These are phyloP conservation scores for Paramecium caudatum DNA, from an alignment of 73 alveolate genomes.

Conservation along the genomic window DNA sequence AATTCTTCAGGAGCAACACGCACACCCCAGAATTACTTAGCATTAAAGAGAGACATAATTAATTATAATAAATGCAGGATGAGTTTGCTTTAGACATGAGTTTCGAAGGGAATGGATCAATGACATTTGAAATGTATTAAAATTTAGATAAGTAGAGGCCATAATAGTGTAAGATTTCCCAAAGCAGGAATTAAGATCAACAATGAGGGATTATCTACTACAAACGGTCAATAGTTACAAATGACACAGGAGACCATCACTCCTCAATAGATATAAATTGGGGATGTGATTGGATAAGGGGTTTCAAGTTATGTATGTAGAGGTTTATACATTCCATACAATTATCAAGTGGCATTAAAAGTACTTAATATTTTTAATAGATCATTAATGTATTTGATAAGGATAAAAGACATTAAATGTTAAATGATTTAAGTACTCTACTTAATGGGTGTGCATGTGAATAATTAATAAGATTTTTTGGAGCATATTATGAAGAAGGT, in stretches of 20 bases:
- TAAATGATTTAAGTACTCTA: slow-evolving; percentile 77
- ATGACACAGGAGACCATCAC: slow-evolving; percentile 53
- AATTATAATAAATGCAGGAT: slow-evolving; percentile 27
- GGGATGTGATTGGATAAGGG: slow-evolving; percentile 81
- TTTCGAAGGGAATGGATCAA: slow-evolving; percentile 50
- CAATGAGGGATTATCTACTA: slow-evolving; percentile 71
- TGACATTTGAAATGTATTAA: slow-evolving; percentile 51
- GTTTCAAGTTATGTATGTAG: slow-evolving; percentile 80
- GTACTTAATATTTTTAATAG: slow-evolving; percentile 10
- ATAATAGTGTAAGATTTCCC: slow-evolving; percentile 68
- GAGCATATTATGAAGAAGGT: slow-evolving; percentile 93
- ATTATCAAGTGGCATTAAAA: slow-evolving; percentile 79
- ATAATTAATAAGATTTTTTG: slow-evolving; percentile 80
- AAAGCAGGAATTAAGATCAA: slow-evolving; percentile 69
- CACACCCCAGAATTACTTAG: neutral
- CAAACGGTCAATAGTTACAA: slow-evolving; percentile 32
- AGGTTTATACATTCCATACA: slow-evolving; percentile 77
- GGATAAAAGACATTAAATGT: slow-evolving; percentile 81
- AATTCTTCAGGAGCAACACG: neutral
- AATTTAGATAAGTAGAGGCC: slow-evolving; percentile 68
- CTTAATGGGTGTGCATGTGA: slow-evolving; percentile 68
- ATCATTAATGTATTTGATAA: slow-evolving; percentile 83
- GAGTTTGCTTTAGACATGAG: slow-evolving; percentile 21
- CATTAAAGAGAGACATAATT: neutral
- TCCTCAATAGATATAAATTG: slow-evolving; percentile 58